Conservation (phyloP, 2,329 filamentous ascomycete species). For the Aspergillus latus region DNA sequence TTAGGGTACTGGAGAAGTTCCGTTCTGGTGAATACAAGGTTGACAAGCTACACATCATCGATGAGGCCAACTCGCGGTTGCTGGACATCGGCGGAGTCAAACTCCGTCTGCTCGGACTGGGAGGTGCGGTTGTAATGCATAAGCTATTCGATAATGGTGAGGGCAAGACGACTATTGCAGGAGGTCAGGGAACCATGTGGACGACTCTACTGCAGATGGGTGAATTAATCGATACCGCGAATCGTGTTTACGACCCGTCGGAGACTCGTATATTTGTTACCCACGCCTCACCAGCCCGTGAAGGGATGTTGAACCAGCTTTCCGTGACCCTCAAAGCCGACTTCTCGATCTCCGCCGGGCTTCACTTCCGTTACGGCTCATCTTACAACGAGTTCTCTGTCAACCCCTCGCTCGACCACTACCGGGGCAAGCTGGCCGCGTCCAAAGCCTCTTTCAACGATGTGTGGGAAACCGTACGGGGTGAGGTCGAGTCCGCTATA, state of each 20-base stretch:
- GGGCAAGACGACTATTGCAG: slow-evolving; percentile 94
- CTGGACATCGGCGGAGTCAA: slow-evolving; percentile 95
- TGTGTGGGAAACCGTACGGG: slow-evolving; percentile 98
- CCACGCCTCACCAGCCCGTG: slow-evolving; percentile 91
- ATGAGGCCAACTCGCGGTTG: slow-evolving; percentile 93
- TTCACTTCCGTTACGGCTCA: slow-evolving; percentile 97
- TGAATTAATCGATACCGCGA: slow-evolving; percentile 94
- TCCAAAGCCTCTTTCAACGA: slow-evolving; percentile 99
- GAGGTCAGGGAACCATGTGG: slow-evolving; percentile 99
- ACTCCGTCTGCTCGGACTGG: slow-evolving; percentile 86
- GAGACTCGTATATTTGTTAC: slow-evolving; percentile 97
- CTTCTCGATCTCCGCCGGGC: slow-evolving; percentile 94
- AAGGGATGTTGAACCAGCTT: slow-evolving; percentile 95
- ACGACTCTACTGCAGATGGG: slow-evolving; percentile 97
- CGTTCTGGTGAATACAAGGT: slow-evolving; percentile 97
- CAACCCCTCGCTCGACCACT: slow-evolving; percentile 96
- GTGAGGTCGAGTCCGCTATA: slow-evolving; percentile 92
- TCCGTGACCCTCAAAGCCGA: slow-evolving; percentile 97
- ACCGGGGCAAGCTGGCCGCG: slow-evolving; percentile 94
- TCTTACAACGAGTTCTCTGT: slow-evolving; percentile 99
- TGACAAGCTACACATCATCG: slow-evolving; percentile 94
- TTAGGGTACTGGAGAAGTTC: slow-evolving; percentile 95
- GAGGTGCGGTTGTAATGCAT: slow-evolving; percentile 98
- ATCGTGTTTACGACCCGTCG: slow-evolving; percentile 96
- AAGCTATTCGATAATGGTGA: slow-evolving; percentile 99